Evolutionary conservation across 306 rosid species (phyloP).

Genomic region (Gleditsia sinensis): DNA sequence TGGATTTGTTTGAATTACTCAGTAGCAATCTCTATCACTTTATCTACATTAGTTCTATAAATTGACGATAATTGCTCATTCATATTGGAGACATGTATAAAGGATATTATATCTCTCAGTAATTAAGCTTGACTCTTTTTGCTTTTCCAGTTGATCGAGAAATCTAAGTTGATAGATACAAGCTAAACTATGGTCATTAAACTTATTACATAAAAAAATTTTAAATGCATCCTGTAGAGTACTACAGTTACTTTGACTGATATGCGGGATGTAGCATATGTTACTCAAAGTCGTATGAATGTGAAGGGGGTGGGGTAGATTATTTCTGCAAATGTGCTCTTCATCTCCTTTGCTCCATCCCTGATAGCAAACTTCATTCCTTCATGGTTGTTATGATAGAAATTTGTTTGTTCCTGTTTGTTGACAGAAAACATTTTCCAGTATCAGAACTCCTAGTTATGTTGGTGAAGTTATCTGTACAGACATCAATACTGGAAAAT

Average conservation of each 20-base stretch:
- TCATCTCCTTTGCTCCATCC: background rate
- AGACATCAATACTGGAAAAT: conserved; percentile 62
- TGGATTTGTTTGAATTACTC: background rate
- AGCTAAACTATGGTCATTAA: conserved; percentile 2
- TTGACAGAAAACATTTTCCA: conserved; percentile 67
- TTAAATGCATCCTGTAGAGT: background rate
- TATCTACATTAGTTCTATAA: background rate
- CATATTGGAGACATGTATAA: conserved; percentile 10
- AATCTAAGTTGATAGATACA: background rate
- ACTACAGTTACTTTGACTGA: background rate
- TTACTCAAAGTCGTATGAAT: conserved; percentile 6
- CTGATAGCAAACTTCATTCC: background rate
- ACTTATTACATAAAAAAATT: conserved; percentile 18
- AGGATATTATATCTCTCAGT: conserved; percentile 13
- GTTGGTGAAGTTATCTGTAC: conserved; percentile 83
- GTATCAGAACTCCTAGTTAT: conserved; percentile 80
- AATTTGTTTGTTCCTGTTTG: conserved; percentile 30
- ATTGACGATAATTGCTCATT: conserved; percentile 20
- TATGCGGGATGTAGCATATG: background rate
- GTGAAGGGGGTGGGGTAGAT: background rate
- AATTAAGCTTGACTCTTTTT: background rate
- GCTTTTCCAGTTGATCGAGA: conserved; percentile 15
- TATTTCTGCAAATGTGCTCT: background rate
- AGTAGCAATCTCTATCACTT: conserved; percentile 14
- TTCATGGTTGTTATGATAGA: conserved; percentile 22